phyloP scores from a whole-genome alignment of 1,139 yeast species.

The Nakaseomyces delphensis region DNA sequence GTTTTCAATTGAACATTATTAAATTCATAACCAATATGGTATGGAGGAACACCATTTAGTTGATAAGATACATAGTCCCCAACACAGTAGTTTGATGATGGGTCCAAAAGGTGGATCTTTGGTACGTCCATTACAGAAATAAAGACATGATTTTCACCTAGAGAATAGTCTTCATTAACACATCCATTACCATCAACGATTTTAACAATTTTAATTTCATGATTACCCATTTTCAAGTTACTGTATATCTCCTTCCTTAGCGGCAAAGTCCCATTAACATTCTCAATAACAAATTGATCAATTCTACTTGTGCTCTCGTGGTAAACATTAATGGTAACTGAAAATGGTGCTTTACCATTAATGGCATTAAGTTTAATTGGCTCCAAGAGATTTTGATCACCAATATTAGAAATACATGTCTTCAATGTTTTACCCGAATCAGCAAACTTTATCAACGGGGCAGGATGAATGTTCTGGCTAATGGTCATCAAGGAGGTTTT shows the following conservation, averaged over 20 bases:
- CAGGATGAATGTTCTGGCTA: conserved; percentile 49
- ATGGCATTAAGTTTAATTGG: conserved; percentile 46
- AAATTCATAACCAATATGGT: conserved; percentile 63
- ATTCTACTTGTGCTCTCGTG: conserved; percentile 46
- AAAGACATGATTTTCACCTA: conserved; percentile 31
- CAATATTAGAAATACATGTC: conserved; percentile 52
- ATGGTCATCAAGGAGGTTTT: conserved; percentile 37
- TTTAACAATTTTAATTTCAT: conserved; percentile 47
- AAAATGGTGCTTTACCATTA: conserved; percentile 58
- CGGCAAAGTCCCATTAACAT: conserved; percentile 32
- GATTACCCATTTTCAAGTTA: conserved; percentile 45
- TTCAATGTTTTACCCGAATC: conserved; percentile 40
- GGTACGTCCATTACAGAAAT: conserved; percentile 73
- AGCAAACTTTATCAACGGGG: conserved; percentile 51
- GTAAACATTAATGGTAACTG: conserved; percentile 43
- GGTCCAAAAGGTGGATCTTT: conserved; percentile 40
- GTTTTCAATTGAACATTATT: conserved; percentile 55
- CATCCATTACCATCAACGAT: conserved; percentile 72
- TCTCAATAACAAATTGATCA: conserved; percentile 33
- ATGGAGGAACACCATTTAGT: conserved; percentile 73
- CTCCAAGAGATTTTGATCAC: conserved; percentile 33
- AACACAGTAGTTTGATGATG: conserved; percentile 60
- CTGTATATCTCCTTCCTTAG: conserved; percentile 36
- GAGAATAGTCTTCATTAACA: conserved; percentile 35
- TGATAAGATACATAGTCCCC: conserved; percentile 81